These are phyloP conservation scores for Candida ipomoeae DNA, from an alignment of 805 yeast genomes.

Conservation along the genomic window DNA sequence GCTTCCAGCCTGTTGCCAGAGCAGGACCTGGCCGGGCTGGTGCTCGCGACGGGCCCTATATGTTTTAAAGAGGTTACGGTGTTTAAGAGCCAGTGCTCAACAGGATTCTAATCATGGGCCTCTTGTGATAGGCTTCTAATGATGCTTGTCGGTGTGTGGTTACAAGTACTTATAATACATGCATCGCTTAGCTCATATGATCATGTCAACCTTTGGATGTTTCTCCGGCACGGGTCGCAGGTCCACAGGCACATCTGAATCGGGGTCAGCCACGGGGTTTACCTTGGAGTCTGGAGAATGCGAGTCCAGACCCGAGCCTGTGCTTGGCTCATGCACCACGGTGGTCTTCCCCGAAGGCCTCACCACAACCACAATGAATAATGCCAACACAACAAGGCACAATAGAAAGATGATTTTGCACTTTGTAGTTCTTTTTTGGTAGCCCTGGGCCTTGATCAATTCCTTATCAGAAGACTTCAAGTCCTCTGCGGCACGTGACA, in stretches of 20 bases:
- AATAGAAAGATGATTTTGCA: slow-evolving; percentile 81
- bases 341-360: slow-evolving; percentile 47
- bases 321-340: slow-evolving; percentile 18
- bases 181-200: neutral
- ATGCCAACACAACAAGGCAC: slow-evolving; percentile 63
- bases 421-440: slow-evolving; percentile 86
- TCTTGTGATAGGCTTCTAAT: too few relatives aligned
- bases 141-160: too few relatives aligned
- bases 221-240: slow-evolving; percentile 9
- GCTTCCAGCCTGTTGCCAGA: neutral
- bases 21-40: slow-evolving; percentile 10
- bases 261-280: neutral
- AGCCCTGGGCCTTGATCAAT: slow-evolving; percentile 65
- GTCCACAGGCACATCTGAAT: neutral
- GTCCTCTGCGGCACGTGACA: slow-evolving; percentile 73
- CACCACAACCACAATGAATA: slow-evolving; percentile 65
- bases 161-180: neutral
- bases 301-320: neutral
- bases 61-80: neutral
- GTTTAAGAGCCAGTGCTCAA: too few relatives aligned
- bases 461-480: slow-evolving; percentile 76
- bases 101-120: too few relatives aligned
- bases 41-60: slow-evolving; percentile 18
- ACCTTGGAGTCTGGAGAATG: neutral
- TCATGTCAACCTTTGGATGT: neutral